phyloP scores from a whole-genome alignment of 192 early-diverging fungal genomes.

The Mycoemilia scoparia region DNA sequence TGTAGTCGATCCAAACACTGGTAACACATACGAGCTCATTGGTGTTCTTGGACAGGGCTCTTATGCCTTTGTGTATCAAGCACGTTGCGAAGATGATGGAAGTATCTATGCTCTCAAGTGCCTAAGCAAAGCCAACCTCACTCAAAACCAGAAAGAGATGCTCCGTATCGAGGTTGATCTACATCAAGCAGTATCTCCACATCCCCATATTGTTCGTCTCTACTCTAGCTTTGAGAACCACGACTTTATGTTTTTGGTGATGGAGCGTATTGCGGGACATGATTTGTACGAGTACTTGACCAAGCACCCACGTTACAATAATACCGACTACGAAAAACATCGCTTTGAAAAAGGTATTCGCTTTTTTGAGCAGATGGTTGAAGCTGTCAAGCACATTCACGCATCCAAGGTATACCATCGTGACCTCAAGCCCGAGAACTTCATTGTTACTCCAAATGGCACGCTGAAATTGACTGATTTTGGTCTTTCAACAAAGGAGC shows the following conservation, averaged over 20 bases:
- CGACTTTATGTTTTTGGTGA: slow-evolving; percentile 40
- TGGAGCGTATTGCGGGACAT: slow-evolving; percentile 36
- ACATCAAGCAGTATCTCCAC: slow-evolving; percentile 40
- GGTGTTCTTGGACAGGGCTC: slow-evolving; percentile 51
- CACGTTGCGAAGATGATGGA: slow-evolving; percentile 33
- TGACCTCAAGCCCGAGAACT: slow-evolving; percentile 76
- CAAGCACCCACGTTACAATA: slow-evolving; percentile 22
- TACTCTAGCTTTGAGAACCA: slow-evolving; percentile 43
- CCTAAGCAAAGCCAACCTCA: slow-evolving; percentile 38
- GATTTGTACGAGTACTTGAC: slow-evolving; percentile 37
- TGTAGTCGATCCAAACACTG: slow-evolving; percentile 20
- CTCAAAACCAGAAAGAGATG: slow-evolving; percentile 37
- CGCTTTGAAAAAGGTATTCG: slow-evolving; percentile 26
- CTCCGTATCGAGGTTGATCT: slow-evolving; percentile 47
- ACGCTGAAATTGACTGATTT: slow-evolving; percentile 80
- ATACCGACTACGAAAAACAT: slow-evolving; percentile 24
- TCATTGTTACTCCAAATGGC: slow-evolving; percentile 41
- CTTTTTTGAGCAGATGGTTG: slow-evolving; percentile 49
- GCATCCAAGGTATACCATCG: slow-evolving; percentile 68
- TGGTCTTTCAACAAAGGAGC: slow-evolving; percentile 73
- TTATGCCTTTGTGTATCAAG: slow-evolving; percentile 59
- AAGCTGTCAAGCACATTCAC: slow-evolving; percentile 64
- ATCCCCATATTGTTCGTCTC: slow-evolving; percentile 46
- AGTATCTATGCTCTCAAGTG: slow-evolving; percentile 53
- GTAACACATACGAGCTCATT: slow-evolving; percentile 23